Conservation (phyloP, 306 rosid species). For the Acmispon strigosus region DNA sequence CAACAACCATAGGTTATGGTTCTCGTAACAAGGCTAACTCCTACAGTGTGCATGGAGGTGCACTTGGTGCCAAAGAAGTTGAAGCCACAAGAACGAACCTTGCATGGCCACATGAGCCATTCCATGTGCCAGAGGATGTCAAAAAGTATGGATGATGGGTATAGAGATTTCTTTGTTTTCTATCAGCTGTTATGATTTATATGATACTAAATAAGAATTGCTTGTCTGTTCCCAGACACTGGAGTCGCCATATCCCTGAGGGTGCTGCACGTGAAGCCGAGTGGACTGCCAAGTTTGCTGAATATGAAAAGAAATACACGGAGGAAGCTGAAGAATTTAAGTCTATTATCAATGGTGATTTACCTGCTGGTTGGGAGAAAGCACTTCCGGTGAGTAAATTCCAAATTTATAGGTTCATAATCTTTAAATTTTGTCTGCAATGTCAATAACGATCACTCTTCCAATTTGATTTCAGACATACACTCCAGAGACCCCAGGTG, state of each 20-base stretch:
- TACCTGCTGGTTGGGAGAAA: constrained; percentile 93
- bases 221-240: constrained; percentile 50
- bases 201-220: constrained; percentile 17
- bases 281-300: constrained; percentile 90
- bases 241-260: constrained; percentile 80
- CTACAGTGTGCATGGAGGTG: constrained; percentile 97
- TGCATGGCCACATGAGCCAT: constrained; percentile 94
- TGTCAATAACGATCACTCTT: background rate
- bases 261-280: constrained; percentile 82
- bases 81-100: constrained; percentile 94
- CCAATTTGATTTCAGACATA: constrained; percentile 45
- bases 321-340: constrained; percentile 84
- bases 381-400: constrained; percentile 85
- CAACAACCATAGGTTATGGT: constrained; percentile 96
- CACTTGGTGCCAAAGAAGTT: constrained; percentile 96
- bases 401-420: background rate
- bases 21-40: constrained; percentile 98
- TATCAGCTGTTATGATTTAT: constrained; percentile 3
- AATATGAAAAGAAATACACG: constrained; percentile 78
- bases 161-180: background rate
- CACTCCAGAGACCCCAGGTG: constrained; percentile 90
- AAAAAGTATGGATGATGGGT: constrained; percentile 52
- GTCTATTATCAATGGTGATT: constrained; percentile 58
- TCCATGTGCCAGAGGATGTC: constrained; percentile 96
- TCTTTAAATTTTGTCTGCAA: background rate